phyloP scores from a whole-genome alignment of 805 yeast species.

The Wickerhamomyces hampshirensis region DNA sequence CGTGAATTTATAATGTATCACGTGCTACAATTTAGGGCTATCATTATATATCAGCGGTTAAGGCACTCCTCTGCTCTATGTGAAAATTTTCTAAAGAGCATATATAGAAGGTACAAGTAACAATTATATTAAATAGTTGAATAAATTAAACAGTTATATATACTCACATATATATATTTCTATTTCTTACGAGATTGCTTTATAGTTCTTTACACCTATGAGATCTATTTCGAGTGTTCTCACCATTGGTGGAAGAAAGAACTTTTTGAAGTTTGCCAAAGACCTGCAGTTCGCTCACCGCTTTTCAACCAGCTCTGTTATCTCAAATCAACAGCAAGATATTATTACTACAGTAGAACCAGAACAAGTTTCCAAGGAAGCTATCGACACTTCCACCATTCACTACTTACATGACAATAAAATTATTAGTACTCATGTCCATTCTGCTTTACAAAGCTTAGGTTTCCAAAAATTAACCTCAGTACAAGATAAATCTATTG shows the following conservation, averaged over 20 bases:
- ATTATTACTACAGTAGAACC: constrained; percentile 1
- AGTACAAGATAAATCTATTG: constrained; percentile 61
- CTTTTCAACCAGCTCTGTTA: constrained; percentile 2
- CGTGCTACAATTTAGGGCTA: no score
- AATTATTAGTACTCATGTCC: constrained; percentile 25
- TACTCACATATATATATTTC: no score
- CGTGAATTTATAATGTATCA: no score
- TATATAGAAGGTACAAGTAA: no score
- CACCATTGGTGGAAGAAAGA: constrained; percentile 5
- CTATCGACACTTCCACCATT: constrained; percentile 12
- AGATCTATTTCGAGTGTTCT: constrained; percentile 1
- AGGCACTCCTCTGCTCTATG: no score
- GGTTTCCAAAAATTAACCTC: constrained; percentile 55
- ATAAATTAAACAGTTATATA: no score
- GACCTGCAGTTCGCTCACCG: constrained; percentile 2
- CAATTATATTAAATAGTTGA: no score
- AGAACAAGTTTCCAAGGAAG: constrained; percentile 1
- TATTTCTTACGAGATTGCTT: no score
- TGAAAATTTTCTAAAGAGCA: no score
- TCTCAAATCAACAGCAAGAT: constrained; percentile 1
- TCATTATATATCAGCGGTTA: no score
- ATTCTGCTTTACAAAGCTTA: constrained; percentile 34
- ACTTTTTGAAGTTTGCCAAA: constrained; percentile 7
- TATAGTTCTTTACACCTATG: no score
- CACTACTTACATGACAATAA: constrained; percentile 25